A percentile compares a stretch with the other conserved stretches of the same genome.
Conservation (phyloP, 768 basidiomycete genomes). For the Mycena rebaudengoi region DNA sequence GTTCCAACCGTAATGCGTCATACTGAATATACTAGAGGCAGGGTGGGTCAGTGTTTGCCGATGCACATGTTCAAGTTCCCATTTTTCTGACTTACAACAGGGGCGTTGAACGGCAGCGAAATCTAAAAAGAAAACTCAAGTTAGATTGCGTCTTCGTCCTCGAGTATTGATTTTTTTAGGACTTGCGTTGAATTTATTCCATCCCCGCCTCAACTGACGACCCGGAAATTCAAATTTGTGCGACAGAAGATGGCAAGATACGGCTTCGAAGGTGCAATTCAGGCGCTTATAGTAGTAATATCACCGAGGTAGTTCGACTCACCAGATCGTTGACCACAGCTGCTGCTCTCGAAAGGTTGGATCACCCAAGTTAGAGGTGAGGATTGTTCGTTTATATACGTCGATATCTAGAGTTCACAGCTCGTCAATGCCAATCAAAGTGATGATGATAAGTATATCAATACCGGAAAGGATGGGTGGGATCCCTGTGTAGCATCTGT, state of each 20-base stretch:
- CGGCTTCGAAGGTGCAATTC: slow-evolving; percentile 18
- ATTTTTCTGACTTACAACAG: slow-evolving; percentile 18
- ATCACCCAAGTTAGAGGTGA: slow-evolving; percentile 26
- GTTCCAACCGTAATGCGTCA: slow-evolving; percentile 31
- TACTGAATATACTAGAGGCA: slow-evolving; percentile 33
- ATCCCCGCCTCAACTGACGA: slow-evolving; percentile 28
- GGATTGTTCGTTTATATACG: slow-evolving; percentile 7
- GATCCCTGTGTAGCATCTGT: slow-evolving; percentile 27
- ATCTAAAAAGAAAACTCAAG: neutral
- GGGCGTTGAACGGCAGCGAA: slow-evolving; percentile 24
- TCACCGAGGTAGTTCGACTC: neutral
- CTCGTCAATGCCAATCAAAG: too few species aligned
- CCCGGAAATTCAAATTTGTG: slow-evolving; percentile 34
- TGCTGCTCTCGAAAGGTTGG: slow-evolving; percentile 31
- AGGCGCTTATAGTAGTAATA: neutral
- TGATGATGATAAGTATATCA: neutral
- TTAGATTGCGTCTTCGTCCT: neutral
- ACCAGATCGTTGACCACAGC: slow-evolving; percentile 38
- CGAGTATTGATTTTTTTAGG: too few species aligned
- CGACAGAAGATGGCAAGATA: slow-evolving; percentile 32
- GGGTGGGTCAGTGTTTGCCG: neutral
- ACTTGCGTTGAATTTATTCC: slow-evolving; percentile 32
- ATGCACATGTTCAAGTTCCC: neutral
- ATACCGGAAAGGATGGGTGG: slow-evolving; percentile 15
- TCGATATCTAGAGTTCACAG: slow-evolving; percentile 19